Conservation (phyloP, 2,329 filamentous ascomycete species). For the Paraphaeosphaeria sporulosa region DNA sequence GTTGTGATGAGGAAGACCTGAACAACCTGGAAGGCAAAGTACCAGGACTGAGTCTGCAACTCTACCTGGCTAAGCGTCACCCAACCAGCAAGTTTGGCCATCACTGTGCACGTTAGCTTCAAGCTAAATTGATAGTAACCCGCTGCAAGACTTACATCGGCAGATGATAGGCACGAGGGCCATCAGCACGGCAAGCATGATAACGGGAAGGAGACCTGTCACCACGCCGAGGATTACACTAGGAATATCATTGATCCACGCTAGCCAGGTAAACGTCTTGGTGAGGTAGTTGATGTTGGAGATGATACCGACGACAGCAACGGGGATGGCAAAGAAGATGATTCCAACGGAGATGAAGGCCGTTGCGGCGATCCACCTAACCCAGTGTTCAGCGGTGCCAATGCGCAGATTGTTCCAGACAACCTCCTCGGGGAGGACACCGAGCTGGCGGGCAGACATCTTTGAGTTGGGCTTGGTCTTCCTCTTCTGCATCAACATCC, state of each 20-base stretch:
- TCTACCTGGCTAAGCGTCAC: conserved; percentile 56
- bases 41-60: conserved; percentile 87
- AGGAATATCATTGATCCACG: conserved; percentile 54
- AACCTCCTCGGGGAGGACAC: conserved; percentile 55
- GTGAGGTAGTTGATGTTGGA: conserved; percentile 56
- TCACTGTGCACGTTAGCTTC: conserved; percentile 33
- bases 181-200: conserved; percentile 55
- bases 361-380: conserved; percentile 44
- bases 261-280: conserved; percentile 46
- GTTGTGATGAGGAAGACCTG: conserved; percentile 93
- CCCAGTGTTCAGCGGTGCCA: conserved; percentile 40
- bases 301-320: conserved; percentile 54
- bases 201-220: conserved; percentile 54
- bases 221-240: conserved; percentile 52
- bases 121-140: background rate
- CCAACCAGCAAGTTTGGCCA: conserved; percentile 48
- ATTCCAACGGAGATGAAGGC: conserved; percentile 51
- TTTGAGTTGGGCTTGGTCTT: conserved; percentile 46
- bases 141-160: conserved; percentile 33
- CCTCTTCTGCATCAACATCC: conserved; percentile 65
- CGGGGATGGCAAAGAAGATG: conserved; percentile 57
- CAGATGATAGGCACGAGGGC: conserved; percentile 54
- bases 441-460: conserved; percentile 52
- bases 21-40: conserved; percentile 92
- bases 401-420: conserved; percentile 57